Evolutionary conservation across 768 basidiomycete genomes (phyloP).

Genomic region (Filobasidium floriforme): DNA sequence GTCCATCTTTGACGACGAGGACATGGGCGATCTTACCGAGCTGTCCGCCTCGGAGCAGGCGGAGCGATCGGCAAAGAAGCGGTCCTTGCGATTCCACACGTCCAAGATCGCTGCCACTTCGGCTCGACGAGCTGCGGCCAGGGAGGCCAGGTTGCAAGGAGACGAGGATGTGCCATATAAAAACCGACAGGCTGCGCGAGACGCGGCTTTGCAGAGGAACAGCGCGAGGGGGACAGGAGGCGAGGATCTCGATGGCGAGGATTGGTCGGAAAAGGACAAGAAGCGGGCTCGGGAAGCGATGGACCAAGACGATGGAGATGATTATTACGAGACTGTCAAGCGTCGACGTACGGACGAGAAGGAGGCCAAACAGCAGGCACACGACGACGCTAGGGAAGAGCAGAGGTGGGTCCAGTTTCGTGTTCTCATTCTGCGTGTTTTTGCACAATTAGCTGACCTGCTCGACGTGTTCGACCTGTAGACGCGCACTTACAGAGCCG

Average conservation of each 20-base stretch:
- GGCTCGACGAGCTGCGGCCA: slow-evolving; percentile 65
- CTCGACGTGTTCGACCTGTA: slow-evolving; percentile 9
- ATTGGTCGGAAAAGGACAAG: slow-evolving; percentile 47
- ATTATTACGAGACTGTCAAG: slow-evolving; percentile 87
- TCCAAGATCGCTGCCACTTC: slow-evolving; percentile 77
- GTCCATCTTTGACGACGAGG: slow-evolving; percentile 38
- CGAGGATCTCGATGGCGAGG: slow-evolving; percentile 41
- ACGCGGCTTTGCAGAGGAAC: slow-evolving; percentile 38
- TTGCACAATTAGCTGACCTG: not conserved
- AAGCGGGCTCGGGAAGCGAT: slow-evolving; percentile 44
- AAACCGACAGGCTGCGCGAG: slow-evolving; percentile 53
- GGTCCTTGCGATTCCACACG: slow-evolving; percentile 85
- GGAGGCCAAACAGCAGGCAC: slow-evolving; percentile 69
- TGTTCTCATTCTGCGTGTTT: not conserved
- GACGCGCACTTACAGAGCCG: slow-evolving; percentile 37
- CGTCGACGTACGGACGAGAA: slow-evolving; percentile 63
- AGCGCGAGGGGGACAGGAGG: slow-evolving; percentile 48
- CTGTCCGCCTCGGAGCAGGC: slow-evolving; percentile 65
- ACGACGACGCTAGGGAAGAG: slow-evolving; percentile 59
- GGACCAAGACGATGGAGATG: slow-evolving; percentile 50
- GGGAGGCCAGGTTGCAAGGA: slow-evolving; percentile 65
- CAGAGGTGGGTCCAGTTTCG: slow-evolving; percentile 51
- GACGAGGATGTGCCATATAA: slow-evolving; percentile 93
- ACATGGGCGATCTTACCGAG: slow-evolving; percentile 66
- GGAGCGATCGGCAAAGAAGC: slow-evolving; percentile 75